phyloP scores from a whole-genome alignment of 805 yeast genomes.

The Kregervanrija delftensis region DNA sequence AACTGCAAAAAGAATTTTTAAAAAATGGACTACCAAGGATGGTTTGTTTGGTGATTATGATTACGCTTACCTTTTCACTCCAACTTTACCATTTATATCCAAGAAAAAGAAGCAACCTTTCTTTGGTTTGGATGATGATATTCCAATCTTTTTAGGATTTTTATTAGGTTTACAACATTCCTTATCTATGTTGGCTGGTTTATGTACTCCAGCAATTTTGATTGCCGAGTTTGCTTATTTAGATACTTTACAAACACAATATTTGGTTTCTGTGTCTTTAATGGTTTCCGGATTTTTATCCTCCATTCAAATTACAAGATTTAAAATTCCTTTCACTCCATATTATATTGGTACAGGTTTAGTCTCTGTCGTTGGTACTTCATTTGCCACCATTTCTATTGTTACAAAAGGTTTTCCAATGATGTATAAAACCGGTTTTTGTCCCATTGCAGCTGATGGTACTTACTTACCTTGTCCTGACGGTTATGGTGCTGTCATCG shows the following conservation, averaged over 20 bases:
- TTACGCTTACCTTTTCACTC: conserved; percentile 72
- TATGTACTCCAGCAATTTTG: conserved; percentile 76
- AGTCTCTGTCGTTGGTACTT: conserved; percentile 85
- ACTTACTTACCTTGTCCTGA: conserved; percentile 72
- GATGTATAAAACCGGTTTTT: conserved; percentile 69
- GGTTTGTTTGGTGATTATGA: conserved; percentile 87
- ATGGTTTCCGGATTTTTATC: conserved; percentile 70
- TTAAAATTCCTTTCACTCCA: conserved; percentile 66
- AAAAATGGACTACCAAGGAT: conserved; percentile 53
- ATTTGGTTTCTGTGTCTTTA: conserved; percentile 63
- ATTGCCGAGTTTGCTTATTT: conserved; percentile 62
- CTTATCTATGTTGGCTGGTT: conserved; percentile 87
- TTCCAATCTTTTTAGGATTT: conserved; percentile 76
- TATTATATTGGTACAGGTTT: conserved; percentile 84
- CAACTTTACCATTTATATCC: conserved; percentile 62
- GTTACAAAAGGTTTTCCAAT: conserved; percentile 69
- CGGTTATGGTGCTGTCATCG: conserved; percentile 84
- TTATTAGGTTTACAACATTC: conserved; percentile 84
- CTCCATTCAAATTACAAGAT: conserved; percentile 69
- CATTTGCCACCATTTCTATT: conserved; percentile 82
- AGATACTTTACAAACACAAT: conserved; percentile 41
- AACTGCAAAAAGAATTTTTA: conserved; percentile 3
- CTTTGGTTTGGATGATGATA: conserved; percentile 70
- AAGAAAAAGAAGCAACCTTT: conserved; percentile 60
- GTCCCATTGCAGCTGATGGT: conserved; percentile 62